These are phyloP conservation scores for Rhizopogon vesiculosus DNA, from an alignment of 768 basidiomycete species.

Conservation along the genomic window DNA sequence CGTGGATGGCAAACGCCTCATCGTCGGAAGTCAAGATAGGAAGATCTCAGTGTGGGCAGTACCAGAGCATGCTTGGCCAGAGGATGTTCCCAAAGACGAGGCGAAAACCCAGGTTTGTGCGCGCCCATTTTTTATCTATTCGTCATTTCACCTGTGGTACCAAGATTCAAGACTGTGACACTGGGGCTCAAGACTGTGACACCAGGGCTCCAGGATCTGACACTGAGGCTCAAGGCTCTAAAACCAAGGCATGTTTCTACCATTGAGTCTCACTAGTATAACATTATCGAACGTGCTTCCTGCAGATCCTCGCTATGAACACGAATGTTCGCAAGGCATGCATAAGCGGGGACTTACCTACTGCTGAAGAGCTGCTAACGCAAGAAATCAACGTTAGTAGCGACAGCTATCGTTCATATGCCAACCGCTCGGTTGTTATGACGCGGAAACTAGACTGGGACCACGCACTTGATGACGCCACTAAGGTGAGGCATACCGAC, in stretches of 20 bases:
- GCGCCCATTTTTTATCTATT: background rate
- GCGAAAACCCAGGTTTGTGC: background rate
- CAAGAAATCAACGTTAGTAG: background rate
- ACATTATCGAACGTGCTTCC: background rate
- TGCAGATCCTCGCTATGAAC: background rate
- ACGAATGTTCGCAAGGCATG: background rate
- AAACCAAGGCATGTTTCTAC: background rate
- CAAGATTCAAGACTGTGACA: no score
- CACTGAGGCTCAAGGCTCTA: background rate
- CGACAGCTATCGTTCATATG: background rate
- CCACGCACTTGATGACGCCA: background rate
- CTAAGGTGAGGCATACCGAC: background rate
- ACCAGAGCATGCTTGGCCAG: background rate
- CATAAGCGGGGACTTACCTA: background rate
- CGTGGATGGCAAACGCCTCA: background rate
- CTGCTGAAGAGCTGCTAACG: background rate
- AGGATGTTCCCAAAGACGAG: background rate
- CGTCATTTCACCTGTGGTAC: background rate
- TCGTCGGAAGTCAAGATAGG: background rate
- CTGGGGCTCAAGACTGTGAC: no score
- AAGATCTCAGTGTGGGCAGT: background rate
- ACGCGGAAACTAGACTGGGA: background rate
- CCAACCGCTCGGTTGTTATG: background rate
- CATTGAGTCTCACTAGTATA: background rate
- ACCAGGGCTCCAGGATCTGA: background rate